Percentiles rank a stretch among this genome's conserved stretches.
Evolutionary conservation across 495 filamentous ascomycete genomes (phyloP).

Genomic region (Staphylotrichum longicolle): DNA sequence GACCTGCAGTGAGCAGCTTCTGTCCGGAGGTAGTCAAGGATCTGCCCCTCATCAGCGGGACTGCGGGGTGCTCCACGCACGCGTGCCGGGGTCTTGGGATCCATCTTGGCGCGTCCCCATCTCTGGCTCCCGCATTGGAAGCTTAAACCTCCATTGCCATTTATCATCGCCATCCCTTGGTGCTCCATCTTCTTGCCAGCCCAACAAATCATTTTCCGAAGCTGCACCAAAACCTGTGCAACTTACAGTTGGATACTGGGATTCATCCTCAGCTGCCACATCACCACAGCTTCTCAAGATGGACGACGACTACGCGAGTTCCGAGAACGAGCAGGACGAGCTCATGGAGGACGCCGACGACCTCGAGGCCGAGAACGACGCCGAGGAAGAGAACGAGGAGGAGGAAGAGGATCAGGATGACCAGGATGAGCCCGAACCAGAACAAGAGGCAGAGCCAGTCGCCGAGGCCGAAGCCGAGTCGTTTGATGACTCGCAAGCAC

Average conservation of each 20-base stretch:
- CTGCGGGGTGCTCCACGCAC: too few relatives aligned
- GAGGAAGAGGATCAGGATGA: slow-evolving; percentile 59
- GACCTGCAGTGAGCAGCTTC: too few relatives aligned
- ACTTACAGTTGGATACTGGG: neutral
- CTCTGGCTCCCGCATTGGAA: neutral
- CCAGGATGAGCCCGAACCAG: slow-evolving; percentile 42
- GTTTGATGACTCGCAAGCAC: slow-evolving; percentile 50
- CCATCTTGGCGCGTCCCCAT: neutral
- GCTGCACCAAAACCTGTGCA: too few relatives aligned
- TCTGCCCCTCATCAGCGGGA: too few relatives aligned
- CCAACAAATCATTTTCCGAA: too few relatives aligned
- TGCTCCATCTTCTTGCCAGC: too few relatives aligned
- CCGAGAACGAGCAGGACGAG: slow-evolving; percentile 63
- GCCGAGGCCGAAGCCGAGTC: slow-evolving; percentile 29
- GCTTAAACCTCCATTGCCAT: neutral
- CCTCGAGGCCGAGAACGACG: slow-evolving; percentile 57
- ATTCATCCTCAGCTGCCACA: neutral
- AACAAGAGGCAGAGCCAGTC: slow-evolving; percentile 22
- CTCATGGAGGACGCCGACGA: slow-evolving; percentile 63
- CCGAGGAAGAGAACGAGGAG: slow-evolving; percentile 56
- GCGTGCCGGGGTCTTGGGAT: too few relatives aligned
- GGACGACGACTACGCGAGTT: slow-evolving; percentile 49
- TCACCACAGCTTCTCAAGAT: slow-evolving; percentile 11
- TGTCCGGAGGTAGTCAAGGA: too few relatives aligned
- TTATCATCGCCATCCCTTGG: too few relatives aligned